Evolutionary conservation across 768 basidiomycete genomes (phyloP), one percentile per base, ranked within the genome.

Genomic region (Auricularia sp.): DNA sequence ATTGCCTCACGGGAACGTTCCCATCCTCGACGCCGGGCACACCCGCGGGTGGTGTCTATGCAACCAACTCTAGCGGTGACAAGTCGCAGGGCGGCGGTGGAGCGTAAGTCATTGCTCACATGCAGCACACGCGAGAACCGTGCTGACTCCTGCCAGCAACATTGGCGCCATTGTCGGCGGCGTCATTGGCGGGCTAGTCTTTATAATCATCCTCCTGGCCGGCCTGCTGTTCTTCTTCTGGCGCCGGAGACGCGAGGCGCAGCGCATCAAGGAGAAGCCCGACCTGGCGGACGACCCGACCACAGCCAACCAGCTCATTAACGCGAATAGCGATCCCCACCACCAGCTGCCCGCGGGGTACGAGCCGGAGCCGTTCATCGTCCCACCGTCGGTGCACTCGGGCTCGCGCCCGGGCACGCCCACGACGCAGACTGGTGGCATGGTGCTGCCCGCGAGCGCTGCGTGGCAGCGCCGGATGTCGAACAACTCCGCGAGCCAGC

Each of bases 21-120:
- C 90, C 90, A 0, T 89, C 87, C 62, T 90, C 90, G 3, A 93
- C 90, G 2, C 81, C 88, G 10, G 90, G 88, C 2, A 78, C 76
- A 64, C 89, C 90, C 5, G 90, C 90, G 24, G 90, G 90, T 44
- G 89, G 51, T 4, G 54, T 68, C 24, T 37, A 59, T 34, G 62
- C 67, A 13, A 59, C 29, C 42, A 18, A 24, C n/a, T 16, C 45
- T 21, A 59, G 21, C n/a, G 35, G 33, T 10, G 42, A 36, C 89
- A 0, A 80, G 79, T 61, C 73, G 78, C 21, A 75, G 72, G 78
- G 79, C 6, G 70, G 75, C 11, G 71, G 72, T 3, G 68, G 65
- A 10, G 39, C 56, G 58, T 62, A 33, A 21, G 34, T 64, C 47
- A 18, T 58, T 56, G n/a, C 54, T 29, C 29, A 3, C 29, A 29